Percentiles rank a stretch among this genome's conserved stretches.
Conservation (phyloP, 2,329 filamentous ascomycete species). For the Paradendryphiella salina region DNA sequence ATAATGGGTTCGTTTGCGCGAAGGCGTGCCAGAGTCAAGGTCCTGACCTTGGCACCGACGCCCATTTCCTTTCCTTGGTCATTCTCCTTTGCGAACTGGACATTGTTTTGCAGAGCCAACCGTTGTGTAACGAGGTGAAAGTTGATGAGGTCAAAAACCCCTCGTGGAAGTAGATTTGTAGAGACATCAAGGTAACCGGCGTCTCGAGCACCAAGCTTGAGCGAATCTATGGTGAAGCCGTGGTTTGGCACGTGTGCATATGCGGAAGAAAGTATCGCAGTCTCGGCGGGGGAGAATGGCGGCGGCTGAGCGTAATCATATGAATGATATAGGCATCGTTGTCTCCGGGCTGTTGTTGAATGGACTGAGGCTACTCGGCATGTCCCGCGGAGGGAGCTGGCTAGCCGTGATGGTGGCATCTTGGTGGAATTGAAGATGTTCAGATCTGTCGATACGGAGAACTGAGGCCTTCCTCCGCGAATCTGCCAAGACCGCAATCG, state of each 20-base stretch:
- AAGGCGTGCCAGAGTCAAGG: conserved; percentile 75
- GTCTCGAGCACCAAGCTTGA: conserved; percentile 79
- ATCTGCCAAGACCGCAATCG: conserved; percentile 29
- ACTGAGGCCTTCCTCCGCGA: conserved; percentile 13
- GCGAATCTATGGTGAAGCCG: conserved; percentile 76
- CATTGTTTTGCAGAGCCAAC: conserved; percentile 57
- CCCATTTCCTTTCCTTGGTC: conserved; percentile 46
- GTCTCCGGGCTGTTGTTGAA: conserved; percentile 18
- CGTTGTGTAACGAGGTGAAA: conserved; percentile 75
- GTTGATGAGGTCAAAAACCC: conserved; percentile 77
- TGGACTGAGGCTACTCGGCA: conserved; percentile 30
- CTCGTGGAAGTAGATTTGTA: conserved; percentile 76
- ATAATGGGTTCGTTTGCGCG: conserved; percentile 73
- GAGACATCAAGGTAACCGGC: conserved; percentile 86
- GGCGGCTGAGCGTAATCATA: conserved; percentile 51
- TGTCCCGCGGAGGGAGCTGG: conserved; percentile 29
- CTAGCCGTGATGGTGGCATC: conserved; percentile 38
- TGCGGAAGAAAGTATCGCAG: conserved; percentile 78
- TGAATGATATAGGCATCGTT: conserved; percentile 40
- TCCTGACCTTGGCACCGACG: conserved; percentile 67
- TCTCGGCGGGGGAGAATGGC: conserved; percentile 70
- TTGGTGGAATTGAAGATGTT: conserved; percentile 17
- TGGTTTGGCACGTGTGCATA: conserved; percentile 75
- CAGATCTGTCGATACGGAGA: conserved; percentile 23
- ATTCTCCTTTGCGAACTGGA: conserved; percentile 50